phyloP scores from a whole-genome alignment of 441 rosid species.

The Croton setiger region DNA sequence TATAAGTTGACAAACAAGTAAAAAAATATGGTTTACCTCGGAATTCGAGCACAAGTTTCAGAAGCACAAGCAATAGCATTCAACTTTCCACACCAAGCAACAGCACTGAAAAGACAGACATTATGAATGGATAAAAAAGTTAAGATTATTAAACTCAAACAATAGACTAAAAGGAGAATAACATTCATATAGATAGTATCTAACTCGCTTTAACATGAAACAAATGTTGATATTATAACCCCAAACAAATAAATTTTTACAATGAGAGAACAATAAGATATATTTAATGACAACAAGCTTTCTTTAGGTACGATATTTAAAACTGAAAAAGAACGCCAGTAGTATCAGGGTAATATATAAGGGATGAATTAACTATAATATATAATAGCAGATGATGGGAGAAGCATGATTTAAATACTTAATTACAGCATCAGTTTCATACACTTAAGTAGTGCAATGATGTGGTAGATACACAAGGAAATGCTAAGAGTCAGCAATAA shows the following conservation, averaged over 20 bases:
- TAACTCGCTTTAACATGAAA: neutral
- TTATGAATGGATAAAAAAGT: neutral
- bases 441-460: neutral
- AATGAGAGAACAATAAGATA: neutral
- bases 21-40: slow-evolving; percentile 44
- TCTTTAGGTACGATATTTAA: neutral
- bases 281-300: neutral
- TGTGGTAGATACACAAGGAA: neutral
- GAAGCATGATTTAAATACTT: neutral
- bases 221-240: neutral
- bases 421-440: neutral
- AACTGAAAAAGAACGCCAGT: neutral
- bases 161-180: neutral
- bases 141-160: neutral
- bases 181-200: neutral
- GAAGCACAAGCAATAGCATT: slow-evolving; percentile 99
- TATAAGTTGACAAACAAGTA: neutral
- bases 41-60: slow-evolving; percentile 98
- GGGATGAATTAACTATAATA: neutral
- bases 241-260: too few species aligned
- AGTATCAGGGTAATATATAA: neutral
- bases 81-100: slow-evolving; percentile 99
- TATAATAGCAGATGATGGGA: neutral
- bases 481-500: neutral
- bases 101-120: slow-evolving; percentile 54